Evolutionary conservation across 148 eudicot genomes (phyloP), one percentile per base, ranked within the genome.

Genomic region (Dianthus caryophyllus): DNA sequence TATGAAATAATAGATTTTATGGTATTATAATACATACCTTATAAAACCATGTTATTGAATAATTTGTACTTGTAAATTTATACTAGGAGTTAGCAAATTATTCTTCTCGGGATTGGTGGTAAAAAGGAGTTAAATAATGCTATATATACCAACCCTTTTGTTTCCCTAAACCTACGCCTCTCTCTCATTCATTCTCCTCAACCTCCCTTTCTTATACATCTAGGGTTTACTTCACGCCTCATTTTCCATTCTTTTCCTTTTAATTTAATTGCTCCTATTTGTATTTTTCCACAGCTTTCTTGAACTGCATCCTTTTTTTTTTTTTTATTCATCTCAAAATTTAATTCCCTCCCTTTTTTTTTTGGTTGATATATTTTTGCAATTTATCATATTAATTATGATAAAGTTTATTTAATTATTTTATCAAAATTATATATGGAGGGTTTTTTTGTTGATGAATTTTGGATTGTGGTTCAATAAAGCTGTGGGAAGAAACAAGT

Each of bases 211-310:
- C 3, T 13, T 17, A 48, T 44, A 43, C 11, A 59, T 33, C 71
- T 75, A 75, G 78, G 78, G 78, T 70, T 75, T 75, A 21, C 11
- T 53, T 7, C 20, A 33, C 38, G 3, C 7, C 7, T 33, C 4
- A 33, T 33, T 33, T 33, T 2, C 7, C 4, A 53, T 49, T n/a
- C 17, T n/a, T 49, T 17, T 49, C 6, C 21, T 17, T 49, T 17
- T 17, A 49, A 14, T 14, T 49, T 73, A n/a, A n/a, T n/a, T 84
- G 96, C 66, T 57, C 47, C 84, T 84, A 55, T 79, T 73, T 82
- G 79, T 88, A 73, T 79, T 86, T 70, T 91, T 91, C 97, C 97
- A 91, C 97, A 86, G 97, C 97, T 91, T 91, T 91, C 95, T 91
- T 91, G 97, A 91, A 91, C 97, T 91, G 95, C 88, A 80, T 80